Evolutionary conservation across 2,329 filamentous ascomycete genomes (phyloP), one percentile per base, ranked within the genome.

Genomic region (Aspergillus costaricaensis): DNA sequence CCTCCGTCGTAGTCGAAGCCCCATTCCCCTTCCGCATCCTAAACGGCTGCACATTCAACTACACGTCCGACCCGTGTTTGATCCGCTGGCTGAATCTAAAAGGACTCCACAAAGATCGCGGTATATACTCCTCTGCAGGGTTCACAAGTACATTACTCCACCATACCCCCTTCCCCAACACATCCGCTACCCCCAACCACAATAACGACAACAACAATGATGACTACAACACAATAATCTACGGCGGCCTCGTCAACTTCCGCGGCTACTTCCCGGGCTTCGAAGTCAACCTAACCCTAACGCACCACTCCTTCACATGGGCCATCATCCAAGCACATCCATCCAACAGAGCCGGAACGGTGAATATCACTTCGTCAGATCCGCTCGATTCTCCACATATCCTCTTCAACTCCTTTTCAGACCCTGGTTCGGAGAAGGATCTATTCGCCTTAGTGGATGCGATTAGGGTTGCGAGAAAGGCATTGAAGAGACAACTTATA

Each of bases 321-420:
- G 74, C 68, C 60, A 5, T 80, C 76, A 56, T 91, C 56, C 88
- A 89, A 73, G 82, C 84, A 0, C 87, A 88, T 67, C 82, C 87
- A 0, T 83, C 85, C 55, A 90, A 91, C 71, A 74, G 73, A 1
- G 83, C 82, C 5, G 89, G 89, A 8, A 83, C 81, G 1, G 88
- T 92, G 4, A 81, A 74, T 3, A 82, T 92, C 5, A 79, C 78
- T 15, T 87, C 85, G 0, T 75, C 82, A 0, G 83, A 91, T 68
- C 88, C 89, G 0, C 83, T 85, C 0, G 88, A 90, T 57, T 77
- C 81, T 3, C 89, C 89, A 0, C 72, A 83, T 5, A 88, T 91
- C 65, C 77, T 79, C 53, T 89, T 87, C 77, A 85, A 86, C 72
- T 88, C 82, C 72, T 88, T 75, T 44, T 76, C 41, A 76, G 79